Evolutionary conservation across 23 red algal species (phyloP), one percentile per base, ranked within the genome.

Genomic region (Gracilaria gracilis): DNA sequence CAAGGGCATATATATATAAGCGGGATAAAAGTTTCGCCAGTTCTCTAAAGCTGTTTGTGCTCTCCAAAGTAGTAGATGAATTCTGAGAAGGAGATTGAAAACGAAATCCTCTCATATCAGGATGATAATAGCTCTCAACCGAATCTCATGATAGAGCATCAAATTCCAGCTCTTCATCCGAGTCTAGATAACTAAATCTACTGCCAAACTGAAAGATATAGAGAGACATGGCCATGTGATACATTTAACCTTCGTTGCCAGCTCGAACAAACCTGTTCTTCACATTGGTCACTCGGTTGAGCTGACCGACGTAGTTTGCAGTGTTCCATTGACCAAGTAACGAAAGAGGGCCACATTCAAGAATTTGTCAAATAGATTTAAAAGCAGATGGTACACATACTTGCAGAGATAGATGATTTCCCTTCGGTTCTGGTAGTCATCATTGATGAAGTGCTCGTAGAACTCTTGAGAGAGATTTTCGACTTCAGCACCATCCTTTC

Each of bases 381-480:
- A 51, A 23, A 39, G 16, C 37, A 79, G 20, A 51, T 79, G 74
- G 23, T 79, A 79, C 9, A 79, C 74, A 20, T 79, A 79, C 13
- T 57, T 50, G 74, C 74, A 79, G 2, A 51, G 15, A 50, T 79
- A 38, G 27, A 79, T 13, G 8, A 40, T 4, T 17, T 79, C 39
- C 13, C 14, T 4, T 50, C 9, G 50, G 12, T 28, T 54, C 42
- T 79, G 9, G 74, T 79, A 25, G 39, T 79, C 50, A 16, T 49
- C 4, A 12, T 50, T 28, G 2, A 54, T n/a, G 31, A 79, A 79
- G 51, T 79, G 74, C 5, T 42, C n/a, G 24, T 53, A 79, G 39
- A 79, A 79, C 12, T 42, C 39, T 9, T 51, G 11, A 14, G 37
- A 4, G 13, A 79, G 27, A 2, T 19, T 3, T 38, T 51, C 74